Evolutionary conservation across 2,329 filamentous ascomycete genomes (phyloP), one percentile per base, ranked within the genome.

Genomic region (Rutstroemia sp.): DNA sequence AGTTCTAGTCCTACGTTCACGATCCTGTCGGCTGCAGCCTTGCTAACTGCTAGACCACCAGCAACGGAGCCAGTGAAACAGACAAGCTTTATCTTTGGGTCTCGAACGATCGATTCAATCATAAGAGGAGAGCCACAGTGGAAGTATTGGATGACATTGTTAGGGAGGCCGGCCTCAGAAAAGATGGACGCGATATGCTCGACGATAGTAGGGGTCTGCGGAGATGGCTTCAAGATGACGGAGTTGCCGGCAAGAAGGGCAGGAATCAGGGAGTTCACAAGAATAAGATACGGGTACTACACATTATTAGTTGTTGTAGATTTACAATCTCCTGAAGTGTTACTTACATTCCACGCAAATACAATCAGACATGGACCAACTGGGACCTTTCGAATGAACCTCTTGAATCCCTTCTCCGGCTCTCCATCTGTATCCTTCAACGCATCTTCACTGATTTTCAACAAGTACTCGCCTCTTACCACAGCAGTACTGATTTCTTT

Each of bases 41-140:
- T 84, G 69, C 96, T 91, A 23, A 96, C 88, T 1, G 89, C 85
- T 54, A 96, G 75, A 16, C 92, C 92, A 54, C 89, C 91, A 10
- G 88, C 87, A 9, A 96, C 90, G 6, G 92, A 96, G 38, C 92
- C 92, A 0, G 92, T 97, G 73, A 97, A 97, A 77, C 90, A 95
- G 52, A 97, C 83, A 37, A 91, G 79, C 53, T 87, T 81, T 61
- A 97, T 81, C 62, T 85, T 81, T 6, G 89, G 87, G 58, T 89
- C 83, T 50, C 86, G 81, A 50, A 95, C 84, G 46, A 97, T 79
- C 5, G 84, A 78, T 73, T 95, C 88, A 64, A 97, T 87, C 58
- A 86, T 80, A 47, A 75, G 75, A 25, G 87, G 84, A 49, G 89
- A 89, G 53, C 92, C 92, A 67, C 85, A 89, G 76, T 97, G 92